Percentiles rank a stretch among this genome's conserved stretches.
Evolutionary conservation across 2,329 filamentous ascomycete genomes (phyloP).

Genomic region (Colletotrichum sp.): DNA sequence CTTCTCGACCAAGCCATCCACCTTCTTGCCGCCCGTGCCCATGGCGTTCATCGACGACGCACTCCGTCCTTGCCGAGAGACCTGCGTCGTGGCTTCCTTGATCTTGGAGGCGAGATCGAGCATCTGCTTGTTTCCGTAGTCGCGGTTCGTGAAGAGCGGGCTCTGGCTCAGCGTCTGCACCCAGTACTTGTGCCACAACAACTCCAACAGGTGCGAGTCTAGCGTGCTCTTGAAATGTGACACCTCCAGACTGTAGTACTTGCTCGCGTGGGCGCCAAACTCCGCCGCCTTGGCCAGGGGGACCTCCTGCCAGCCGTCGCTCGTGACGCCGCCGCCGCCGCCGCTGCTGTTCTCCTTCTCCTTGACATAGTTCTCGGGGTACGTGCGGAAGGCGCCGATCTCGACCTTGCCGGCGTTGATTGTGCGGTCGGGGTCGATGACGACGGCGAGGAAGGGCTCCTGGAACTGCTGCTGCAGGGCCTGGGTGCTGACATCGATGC

Average conservation of each 20-base stretch:
- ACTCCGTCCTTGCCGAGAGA: conserved; percentile 36
- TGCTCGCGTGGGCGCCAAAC: conserved; percentile 89
- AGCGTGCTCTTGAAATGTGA: conserved; percentile 95
- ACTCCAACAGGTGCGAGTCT: conserved; percentile 83
- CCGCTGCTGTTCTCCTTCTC: conserved; percentile 30
- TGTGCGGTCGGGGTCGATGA: conserved; percentile 93
- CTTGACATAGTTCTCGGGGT: conserved; percentile 74
- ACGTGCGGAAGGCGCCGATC: conserved; percentile 95
- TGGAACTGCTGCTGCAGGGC: conserved; percentile 82
- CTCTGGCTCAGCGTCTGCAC: conserved; percentile 93
- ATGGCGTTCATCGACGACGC: conserved; percentile 28
- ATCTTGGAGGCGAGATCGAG: conserved; percentile 86
- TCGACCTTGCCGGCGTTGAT: conserved; percentile 95
- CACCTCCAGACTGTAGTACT: conserved; percentile 91
- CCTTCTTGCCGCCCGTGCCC: conserved; percentile 31
- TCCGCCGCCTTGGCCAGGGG: conserved; percentile 94
- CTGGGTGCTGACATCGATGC: conserved; percentile 93
- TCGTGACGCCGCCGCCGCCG: conserved; percentile 41
- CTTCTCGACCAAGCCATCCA: conserved; percentile 61
- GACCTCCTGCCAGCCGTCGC: conserved; percentile 75
- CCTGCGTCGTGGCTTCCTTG: conserved; percentile 59
- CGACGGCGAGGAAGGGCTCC: conserved; percentile 93
- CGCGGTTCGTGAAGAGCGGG: conserved; percentile 88
- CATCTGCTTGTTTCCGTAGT: conserved; percentile 93
- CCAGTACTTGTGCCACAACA: conserved; percentile 99